Conservation (phyloP, 257 asterid genomes). For the Leptodermis oblonga region DNA sequence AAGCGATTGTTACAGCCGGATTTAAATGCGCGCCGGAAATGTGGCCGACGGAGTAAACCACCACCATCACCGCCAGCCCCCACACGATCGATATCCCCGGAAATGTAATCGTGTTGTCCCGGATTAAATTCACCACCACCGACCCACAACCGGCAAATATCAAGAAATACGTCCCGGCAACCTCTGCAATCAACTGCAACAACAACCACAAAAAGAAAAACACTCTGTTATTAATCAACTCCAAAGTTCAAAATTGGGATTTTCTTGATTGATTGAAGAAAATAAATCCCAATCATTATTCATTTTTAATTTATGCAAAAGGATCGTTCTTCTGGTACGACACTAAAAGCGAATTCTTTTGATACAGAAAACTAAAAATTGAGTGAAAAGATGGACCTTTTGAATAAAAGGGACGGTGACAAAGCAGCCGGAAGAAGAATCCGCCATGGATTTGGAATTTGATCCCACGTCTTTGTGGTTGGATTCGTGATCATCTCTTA, state of each 20-base stretch:
- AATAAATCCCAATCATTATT: not conserved
- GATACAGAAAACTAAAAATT: not conserved
- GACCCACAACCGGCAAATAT: slow-evolving; percentile 41
- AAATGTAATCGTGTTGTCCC: slow-evolving; percentile 23
- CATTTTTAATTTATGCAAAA: too few relatives aligned
- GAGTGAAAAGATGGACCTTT: slow-evolving; percentile 39
- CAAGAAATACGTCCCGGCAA: slow-evolving; percentile 33
- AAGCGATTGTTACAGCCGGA: slow-evolving; percentile 40
- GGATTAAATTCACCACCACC: slow-evolving; percentile 27
- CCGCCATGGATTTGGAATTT: slow-evolving; percentile 7
- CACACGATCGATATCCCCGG: slow-evolving; percentile 39
- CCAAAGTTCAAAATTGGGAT: not conserved
- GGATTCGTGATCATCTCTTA: slow-evolving; percentile 42
- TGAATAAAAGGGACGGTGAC: slow-evolving; percentile 60
- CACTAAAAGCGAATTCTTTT: not conserved
- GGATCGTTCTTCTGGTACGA: too few relatives aligned
- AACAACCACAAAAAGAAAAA: not conserved
- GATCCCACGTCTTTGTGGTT: slow-evolving; percentile 13
- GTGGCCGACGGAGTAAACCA: slow-evolving; percentile 36
- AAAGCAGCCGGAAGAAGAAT: slow-evolving; percentile 31
- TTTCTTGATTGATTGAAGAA: not conserved
- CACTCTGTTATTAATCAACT: not conserved
- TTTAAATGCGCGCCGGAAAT: slow-evolving; percentile 41
- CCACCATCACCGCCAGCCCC: slow-evolving; percentile 42
- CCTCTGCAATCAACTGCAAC: slow-evolving; percentile 30